Evolutionary conservation across 257 asterid genomes (phyloP).

Genomic region (Cordia subcordata): DNA sequence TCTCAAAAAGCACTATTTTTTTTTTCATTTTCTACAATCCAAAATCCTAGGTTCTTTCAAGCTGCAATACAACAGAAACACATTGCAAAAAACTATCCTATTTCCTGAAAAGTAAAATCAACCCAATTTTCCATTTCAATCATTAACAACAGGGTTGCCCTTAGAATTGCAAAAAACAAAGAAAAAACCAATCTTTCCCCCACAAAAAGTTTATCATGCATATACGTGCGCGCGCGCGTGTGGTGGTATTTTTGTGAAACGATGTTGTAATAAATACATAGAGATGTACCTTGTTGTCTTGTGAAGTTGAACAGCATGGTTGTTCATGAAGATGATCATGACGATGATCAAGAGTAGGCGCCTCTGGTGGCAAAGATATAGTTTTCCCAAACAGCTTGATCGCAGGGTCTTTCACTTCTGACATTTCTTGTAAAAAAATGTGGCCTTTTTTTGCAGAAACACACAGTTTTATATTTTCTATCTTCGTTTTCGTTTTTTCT

Average conservation of each 20-base stretch:
- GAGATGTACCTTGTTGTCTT: conserved; percentile 43
- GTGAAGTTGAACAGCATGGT: conserved; percentile 34
- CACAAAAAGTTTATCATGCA: conserved; percentile 2
- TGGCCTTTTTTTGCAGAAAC: conserved; percentile 1
- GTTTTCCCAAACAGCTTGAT: conserved; percentile 82
- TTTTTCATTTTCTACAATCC: too few species aligned
- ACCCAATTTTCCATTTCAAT: conserved; percentile 18
- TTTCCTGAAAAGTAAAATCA: conserved; percentile 9
- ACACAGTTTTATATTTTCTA: not conserved
- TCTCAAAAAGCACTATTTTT: not conserved
- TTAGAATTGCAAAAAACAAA: conserved; percentile 2
- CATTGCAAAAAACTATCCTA: not conserved
- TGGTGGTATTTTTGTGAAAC: too few species aligned
- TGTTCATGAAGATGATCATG: conserved; percentile 16
- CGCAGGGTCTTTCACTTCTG: conserved; percentile 43
- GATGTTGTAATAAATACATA: not conserved
- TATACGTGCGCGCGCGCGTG: too few species aligned
- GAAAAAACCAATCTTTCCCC: not conserved
- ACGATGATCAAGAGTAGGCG: conserved; percentile 1
- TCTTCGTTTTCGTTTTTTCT: not conserved
- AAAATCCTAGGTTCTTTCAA: not conserved
- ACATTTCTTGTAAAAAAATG: conserved; percentile 31
- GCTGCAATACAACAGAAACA: not conserved
- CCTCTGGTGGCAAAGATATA: conserved; percentile 35
- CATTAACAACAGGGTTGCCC: conserved; percentile 17